Base-by-base conservation (phyloP, 225 moss, liverwort and hornwort species). In the Rhytidiadelphus loreus region DNA sequence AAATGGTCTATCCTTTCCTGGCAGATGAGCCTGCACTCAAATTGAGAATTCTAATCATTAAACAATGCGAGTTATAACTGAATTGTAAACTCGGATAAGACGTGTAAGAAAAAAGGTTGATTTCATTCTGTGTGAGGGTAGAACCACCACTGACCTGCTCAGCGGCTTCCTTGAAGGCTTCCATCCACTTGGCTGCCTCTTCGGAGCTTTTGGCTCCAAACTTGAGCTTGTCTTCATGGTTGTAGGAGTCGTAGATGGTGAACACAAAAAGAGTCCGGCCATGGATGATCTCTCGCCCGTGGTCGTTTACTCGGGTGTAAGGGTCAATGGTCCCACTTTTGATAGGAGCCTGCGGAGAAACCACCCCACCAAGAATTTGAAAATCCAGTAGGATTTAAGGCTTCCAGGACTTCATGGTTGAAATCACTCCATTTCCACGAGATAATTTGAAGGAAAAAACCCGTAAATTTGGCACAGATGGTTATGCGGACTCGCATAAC, bases 141-240 rank as follows among this genome's bases (percentile, higher is more conserved):
- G 13, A 63, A 11, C 22, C 46, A 94, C 17, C 53, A 96, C 52
- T 52, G 52, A 52, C 98, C 95, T 96, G 96, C 88, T 97, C 94
- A 16, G 99, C 97, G 13, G 97, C 97, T 90, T 89, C 94, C 87
- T 96, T 99, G 86, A 99, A 97, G 12, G 99, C 99, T 84, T 91
- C 93, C 95, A 97, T 96, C 99, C 99, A 99, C 89, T 94, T 95
- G 43, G 96, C 99, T 33, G 99, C 99, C 94, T 99, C 97, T 91
- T 97, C 99, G n/a, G 96, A 96, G 78, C 97, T 97, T 69, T 90
- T 91, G 25, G 96, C 97, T 65, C 99, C 99, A 85, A 99, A 99
- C 92, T 98, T 99, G 81, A 97, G 94, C 91, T 97, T 94, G 85
- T 99, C 97, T 89, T 96, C 96, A 60, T 92, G 96, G 82, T 95